A percentile compares a stretch with the other conserved stretches of the same genome.
These are phyloP conservation scores for Canna indica DNA, from an alignment of 176 grass and related monocot genomes.

Conservation along the genomic window DNA sequence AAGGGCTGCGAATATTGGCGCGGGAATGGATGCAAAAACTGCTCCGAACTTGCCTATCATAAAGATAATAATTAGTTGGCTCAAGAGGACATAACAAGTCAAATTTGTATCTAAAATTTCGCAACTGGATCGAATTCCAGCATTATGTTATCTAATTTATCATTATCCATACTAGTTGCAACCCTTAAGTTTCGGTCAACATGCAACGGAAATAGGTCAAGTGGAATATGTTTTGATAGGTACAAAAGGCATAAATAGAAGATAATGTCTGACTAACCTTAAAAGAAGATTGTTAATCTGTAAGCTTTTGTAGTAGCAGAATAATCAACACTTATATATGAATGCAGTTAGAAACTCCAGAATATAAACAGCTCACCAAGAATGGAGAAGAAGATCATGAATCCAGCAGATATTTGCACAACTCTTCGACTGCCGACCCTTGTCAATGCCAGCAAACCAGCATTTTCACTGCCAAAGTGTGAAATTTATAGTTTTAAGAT, in stretches of 20 bases:
- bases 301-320: too few species aligned
- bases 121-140: too few species aligned
- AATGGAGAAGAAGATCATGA: conserved; percentile 96
- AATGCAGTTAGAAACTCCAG: background rate
- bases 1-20: conserved; percentile 76
- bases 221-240: too few species aligned
- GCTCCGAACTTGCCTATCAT: conserved; percentile 84
- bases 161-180: too few species aligned
- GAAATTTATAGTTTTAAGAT: conserved; percentile 9
- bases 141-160: too few species aligned
- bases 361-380: conserved; percentile 45
- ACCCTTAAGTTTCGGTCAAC: too few species aligned
- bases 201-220: too few species aligned
- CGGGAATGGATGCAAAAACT: conserved; percentile 74
- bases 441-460: conserved; percentile 74
- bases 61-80: background rate
- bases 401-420: conserved; percentile 91
- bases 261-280: too few species aligned
- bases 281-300: too few species aligned
- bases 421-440: conserved; percentile 72
- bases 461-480: conserved; percentile 56
- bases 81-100: background rate
- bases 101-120: too few species aligned
- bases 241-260: too few species aligned
- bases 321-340: background rate